These are phyloP conservation scores for Ensete ventricosum DNA, from an alignment of 176 grass and related monocot species.

Conservation along the genomic window DNA sequence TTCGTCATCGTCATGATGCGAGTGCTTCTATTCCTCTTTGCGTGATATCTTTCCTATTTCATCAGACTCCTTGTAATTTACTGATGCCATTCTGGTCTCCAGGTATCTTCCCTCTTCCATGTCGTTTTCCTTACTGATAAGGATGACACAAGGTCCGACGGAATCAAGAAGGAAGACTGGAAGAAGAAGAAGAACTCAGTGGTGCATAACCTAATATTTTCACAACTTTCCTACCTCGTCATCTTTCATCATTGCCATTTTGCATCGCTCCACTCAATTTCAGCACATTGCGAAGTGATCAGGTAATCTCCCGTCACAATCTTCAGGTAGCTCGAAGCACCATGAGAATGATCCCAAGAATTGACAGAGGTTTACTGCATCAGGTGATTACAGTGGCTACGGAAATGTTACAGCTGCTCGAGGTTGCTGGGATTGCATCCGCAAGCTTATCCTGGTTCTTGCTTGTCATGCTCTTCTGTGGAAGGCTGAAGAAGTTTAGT, in stretches of 20 bases:
- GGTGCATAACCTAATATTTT: constrained; percentile 21
- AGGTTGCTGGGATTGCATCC: constrained; percentile 30
- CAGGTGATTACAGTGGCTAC: constrained; percentile 30
- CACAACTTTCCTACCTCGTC: constrained; percentile 25
- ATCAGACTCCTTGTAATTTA: neutral
- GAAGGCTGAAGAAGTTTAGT: constrained; percentile 54
- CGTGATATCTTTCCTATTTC: neutral
- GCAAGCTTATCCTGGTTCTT: constrained; percentile 42
- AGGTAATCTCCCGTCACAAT: constrained; percentile 26
- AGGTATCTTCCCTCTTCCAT: constrained; percentile 50
- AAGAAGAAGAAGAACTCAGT: neutral
- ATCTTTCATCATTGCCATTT: constrained; percentile 26
- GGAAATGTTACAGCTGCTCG: constrained; percentile 57
- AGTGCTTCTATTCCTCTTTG: neutral
- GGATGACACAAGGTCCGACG: neutral
- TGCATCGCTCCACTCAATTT: constrained; percentile 74
- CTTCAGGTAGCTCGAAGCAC: neutral
- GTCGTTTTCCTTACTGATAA: constrained; percentile 25
- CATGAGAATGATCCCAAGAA: neutral
- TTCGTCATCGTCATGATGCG: constrained; percentile 59
- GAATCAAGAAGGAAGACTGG: constrained; percentile 1
- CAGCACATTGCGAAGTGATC: constrained; percentile 54
- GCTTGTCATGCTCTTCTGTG: constrained; percentile 63
- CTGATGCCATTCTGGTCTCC: neutral
- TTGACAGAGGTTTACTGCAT: neutral